These are phyloP conservation scores for Colletotrichum endophyticum DNA, from an alignment of 2,329 filamentous ascomycete genomes.

Conservation along the genomic window DNA sequence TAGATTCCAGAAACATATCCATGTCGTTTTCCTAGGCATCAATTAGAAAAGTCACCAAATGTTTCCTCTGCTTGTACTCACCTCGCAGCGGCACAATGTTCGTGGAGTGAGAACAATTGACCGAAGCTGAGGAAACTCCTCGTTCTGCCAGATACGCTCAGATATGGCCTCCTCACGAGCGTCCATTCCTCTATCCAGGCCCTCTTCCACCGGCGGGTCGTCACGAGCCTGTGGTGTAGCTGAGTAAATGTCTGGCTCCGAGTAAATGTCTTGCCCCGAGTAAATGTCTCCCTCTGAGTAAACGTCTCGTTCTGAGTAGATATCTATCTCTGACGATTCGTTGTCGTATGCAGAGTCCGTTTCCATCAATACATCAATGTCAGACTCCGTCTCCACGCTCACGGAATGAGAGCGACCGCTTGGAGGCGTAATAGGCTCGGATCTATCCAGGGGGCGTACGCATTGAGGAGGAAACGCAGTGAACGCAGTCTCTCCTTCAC, in stretches of 20 bases:
- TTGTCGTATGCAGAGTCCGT: not conserved
- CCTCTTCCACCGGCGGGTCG: not conserved
- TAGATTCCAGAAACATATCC: not conserved
- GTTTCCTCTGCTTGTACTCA: not conserved
- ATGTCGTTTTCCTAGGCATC: rapidly evolving
- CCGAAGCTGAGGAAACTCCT: not conserved
- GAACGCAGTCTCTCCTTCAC: too few relatives aligned
- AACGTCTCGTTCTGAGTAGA: too few relatives aligned
- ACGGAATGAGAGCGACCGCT: not conserved
- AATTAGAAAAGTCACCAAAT: not conserved
- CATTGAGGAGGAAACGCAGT: too few relatives aligned
- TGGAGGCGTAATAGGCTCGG: too few relatives aligned
- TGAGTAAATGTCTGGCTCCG: too few relatives aligned
- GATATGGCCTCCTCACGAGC: not conserved
- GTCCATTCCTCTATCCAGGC: not conserved
- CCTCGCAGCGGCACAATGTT: not conserved
- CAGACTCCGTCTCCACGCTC: not conserved
- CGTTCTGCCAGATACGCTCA: not conserved
- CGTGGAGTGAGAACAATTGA: not conserved
- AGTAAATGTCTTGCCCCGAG: too few relatives aligned
- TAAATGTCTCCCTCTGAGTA: too few relatives aligned
- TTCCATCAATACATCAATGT: not conserved
- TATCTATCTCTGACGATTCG: not conserved
- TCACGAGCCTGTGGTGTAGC: not conserved
- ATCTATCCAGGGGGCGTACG: too few relatives aligned